Conservation (phyloP, 257 asterid genomes). For the Datura wrightii region DNA sequence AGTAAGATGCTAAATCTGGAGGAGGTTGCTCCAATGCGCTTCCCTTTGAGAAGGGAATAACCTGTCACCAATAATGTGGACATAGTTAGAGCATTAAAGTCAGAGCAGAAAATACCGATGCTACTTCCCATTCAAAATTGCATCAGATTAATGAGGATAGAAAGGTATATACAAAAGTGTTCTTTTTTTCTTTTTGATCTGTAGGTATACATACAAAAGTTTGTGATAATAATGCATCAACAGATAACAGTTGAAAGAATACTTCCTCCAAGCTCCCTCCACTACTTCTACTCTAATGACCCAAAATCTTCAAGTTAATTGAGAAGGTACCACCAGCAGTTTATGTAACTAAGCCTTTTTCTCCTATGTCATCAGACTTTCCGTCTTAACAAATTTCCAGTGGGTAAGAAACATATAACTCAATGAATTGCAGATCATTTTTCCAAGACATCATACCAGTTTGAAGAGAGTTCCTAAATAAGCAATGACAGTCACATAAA, state of each 20-base stretch:
- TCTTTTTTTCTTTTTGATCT: neutral
- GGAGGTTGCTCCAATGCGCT: slow-evolving; percentile 95
- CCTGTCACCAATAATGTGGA: slow-evolving; percentile 54
- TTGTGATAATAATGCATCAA: neutral
- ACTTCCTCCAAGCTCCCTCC: slow-evolving; percentile 10
- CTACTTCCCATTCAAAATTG: neutral
- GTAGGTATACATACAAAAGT: slow-evolving; percentile 22
- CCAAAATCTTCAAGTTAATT: slow-evolving; percentile 18
- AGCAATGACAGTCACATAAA: neutral
- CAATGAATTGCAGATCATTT: neutral
- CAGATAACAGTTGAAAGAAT: neutral
- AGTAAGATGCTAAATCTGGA: slow-evolving; percentile 92
- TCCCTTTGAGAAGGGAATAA: slow-evolving; percentile 87
- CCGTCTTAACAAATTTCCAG: slow-evolving; percentile 13
- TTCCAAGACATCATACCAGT: slow-evolving; percentile 17
- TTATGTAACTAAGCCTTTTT: neutral
- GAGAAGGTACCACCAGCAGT: slow-evolving; percentile 10
- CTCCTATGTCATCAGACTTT: neutral
- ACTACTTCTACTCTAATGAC: slow-evolving; percentile 10
- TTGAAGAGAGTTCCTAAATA: slow-evolving; percentile 18
- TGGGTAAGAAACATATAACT: neutral
- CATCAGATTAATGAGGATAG: neutral
- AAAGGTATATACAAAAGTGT: neutral
- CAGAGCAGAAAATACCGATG: neutral
- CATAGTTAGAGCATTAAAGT: slow-evolving; percentile 31